A percentile compares a stretch with the other conserved stretches of the same genome.
phyloP scores from a whole-genome alignment of 805 yeast species.

The Kodamaea sagamina region DNA sequence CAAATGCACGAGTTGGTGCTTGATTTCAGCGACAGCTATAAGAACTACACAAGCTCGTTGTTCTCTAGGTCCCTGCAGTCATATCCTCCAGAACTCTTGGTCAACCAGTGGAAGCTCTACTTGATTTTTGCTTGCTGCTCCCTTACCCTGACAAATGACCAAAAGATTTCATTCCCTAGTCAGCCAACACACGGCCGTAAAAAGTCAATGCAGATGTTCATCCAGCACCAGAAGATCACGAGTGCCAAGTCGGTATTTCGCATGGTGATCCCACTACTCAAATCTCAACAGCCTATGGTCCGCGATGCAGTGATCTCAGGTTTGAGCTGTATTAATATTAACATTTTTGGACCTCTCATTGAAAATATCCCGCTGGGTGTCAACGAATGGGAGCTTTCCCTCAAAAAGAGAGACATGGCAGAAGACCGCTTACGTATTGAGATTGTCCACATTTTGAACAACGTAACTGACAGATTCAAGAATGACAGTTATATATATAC shows the following conservation, averaged over 20 bases:
- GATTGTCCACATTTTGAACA: constrained; percentile 69
- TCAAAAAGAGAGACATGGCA: constrained; percentile 30
- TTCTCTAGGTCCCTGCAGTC: constrained; percentile 29
- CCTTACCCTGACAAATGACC: constrained; percentile 85
- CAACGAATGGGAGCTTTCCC: constrained; percentile 45
- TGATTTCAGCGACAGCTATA: constrained; percentile 51
- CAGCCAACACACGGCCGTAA: constrained; percentile 68
- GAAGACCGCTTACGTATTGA: constrained; percentile 66
- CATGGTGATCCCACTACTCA: constrained; percentile 80
- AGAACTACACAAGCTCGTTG: constrained; percentile 37
- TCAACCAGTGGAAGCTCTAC: constrained; percentile 87
- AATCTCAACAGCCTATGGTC: constrained; percentile 65
- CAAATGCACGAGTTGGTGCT: constrained; percentile 75
- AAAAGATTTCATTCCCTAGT: constrained; percentile 58
- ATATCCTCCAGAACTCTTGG: constrained; percentile 65
- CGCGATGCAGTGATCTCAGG: constrained; percentile 90
- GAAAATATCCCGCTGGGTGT: constrained; percentile 70
- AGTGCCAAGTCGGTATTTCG: constrained; percentile 88
- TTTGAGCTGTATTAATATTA: constrained; percentile 83
- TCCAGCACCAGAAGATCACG: constrained; percentile 89
- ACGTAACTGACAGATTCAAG: constrained; percentile 63
- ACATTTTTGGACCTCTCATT: constrained; percentile 78
- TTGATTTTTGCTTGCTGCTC: constrained; percentile 91
- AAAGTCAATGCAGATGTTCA: constrained; percentile 74
- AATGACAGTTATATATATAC: constrained; percentile 50